These are phyloP conservation scores for Botrytis galanthina DNA, from an alignment of 2,329 filamentous ascomycete genomes.

Conservation along the genomic window DNA sequence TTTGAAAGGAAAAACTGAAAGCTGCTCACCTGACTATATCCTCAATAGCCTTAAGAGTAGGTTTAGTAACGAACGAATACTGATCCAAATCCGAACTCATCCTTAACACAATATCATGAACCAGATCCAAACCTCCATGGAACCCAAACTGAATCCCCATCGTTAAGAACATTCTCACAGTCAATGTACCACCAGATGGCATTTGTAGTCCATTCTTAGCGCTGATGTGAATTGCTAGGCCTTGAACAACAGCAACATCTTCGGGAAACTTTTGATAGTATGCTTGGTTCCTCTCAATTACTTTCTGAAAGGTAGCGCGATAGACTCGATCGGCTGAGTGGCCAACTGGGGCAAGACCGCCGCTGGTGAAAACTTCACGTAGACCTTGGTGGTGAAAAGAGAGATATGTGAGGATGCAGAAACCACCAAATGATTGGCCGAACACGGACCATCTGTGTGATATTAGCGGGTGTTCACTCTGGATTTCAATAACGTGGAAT, in stretches of 20 bases:
- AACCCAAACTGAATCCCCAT: conserved; percentile 76
- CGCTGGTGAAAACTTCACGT: conserved; percentile 79
- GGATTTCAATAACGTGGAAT: background rate
- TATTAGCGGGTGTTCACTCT: background rate
- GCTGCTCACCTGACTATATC: conserved; percentile 40
- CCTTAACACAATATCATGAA: conserved; percentile 73
- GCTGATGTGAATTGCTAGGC: conserved; percentile 46
- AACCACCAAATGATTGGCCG: conserved; percentile 91
- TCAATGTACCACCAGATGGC: conserved; percentile 71
- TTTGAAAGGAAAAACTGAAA: background rate
- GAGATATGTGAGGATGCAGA: conserved; percentile 79
- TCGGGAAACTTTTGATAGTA: conserved; percentile 83
- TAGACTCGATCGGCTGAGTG: conserved; percentile 74
- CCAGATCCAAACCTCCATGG: conserved; percentile 70
- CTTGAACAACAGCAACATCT: conserved; percentile 66
- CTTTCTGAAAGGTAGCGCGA: conserved; percentile 64
- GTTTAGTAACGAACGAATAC: conserved; percentile 72
- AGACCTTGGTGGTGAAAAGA: conserved; percentile 76
- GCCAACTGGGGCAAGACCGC: conserved; percentile 77
- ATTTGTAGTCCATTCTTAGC: conserved; percentile 58
- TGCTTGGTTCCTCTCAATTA: conserved; percentile 67
- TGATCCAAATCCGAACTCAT: conserved; percentile 70
- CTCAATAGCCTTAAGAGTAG: conserved; percentile 69
- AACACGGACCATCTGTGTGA: conserved; percentile 73
- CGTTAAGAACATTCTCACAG: conserved; percentile 70